Evolutionary conservation across 2,329 filamentous ascomycete species (phyloP), one percentile per base, ranked within the genome.

Genomic region (Apiospora saccharicola): DNA sequence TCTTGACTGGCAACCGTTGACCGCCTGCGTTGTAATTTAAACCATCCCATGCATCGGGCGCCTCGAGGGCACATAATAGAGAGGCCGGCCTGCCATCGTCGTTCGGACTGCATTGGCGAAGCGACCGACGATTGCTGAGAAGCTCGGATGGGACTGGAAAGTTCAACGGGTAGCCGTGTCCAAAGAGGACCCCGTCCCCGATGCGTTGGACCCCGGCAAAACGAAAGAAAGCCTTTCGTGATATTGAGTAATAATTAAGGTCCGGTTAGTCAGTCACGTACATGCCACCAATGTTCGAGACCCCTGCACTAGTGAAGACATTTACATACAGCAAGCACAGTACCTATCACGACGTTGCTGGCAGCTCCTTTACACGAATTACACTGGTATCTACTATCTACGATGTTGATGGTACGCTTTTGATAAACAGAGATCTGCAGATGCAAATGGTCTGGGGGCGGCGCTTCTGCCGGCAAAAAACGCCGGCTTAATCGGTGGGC

Each of bases 131-230:
- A 64, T 41, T 12, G 57, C 41, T 41, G 57, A 64, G 22, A 41
- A 41, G 41, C 41, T 64, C 57, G 57, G 57, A 64, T 41, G 57
- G 34, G 19, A 51, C 57, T 64, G 57, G 19, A 41, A 64, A 22
- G 57, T 64, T 64, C 19, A 64, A 64, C 57, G 57, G 57, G 34
- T 64, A 41, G 57, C 57, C 57, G 57, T 64, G 57, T 64, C 57
- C 57, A 64, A 64, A 64, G 34, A 64, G 57, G 34, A 64, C 57
- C 30, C 34, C 57, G 57, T 14, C 57, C 19, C 57, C 57, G 34
- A 12, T 37, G 57, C 57, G 19, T 41, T 64, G 57, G 53, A 64
- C 57, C 57, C 34, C 57, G 57, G 14, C 57, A 64, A 24, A 64
- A 37, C 57, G 57, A 64, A 64, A 64, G 57, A 41, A 64, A 64